These are phyloP conservation scores for Pythium vanterpoolii DNA, from an alignment of 352 stramenopile genomes.

Conservation along the genomic window DNA sequence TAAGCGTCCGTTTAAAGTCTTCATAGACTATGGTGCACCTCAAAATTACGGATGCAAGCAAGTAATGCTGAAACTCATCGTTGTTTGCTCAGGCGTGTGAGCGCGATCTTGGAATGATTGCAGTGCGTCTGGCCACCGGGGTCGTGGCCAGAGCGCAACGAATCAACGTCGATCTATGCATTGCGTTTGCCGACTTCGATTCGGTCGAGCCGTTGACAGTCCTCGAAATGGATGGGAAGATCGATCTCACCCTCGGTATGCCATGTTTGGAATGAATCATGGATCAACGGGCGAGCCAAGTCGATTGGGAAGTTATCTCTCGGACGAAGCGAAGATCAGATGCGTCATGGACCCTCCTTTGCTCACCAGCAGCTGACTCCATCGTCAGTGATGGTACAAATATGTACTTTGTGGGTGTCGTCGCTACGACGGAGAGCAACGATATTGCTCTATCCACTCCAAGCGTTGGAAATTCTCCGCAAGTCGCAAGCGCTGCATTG, in stretches of 20 bases:
- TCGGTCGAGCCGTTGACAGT: conserved; percentile 1
- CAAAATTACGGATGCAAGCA: conserved; percentile 4
- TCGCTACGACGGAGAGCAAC: no score
- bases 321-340: conserved; percentile 1
- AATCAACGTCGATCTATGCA: neutral
- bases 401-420: no score
- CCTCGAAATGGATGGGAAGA: conserved; percentile 3
- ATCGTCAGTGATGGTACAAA: no score
- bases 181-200: conserved; percentile 4
- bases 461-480: no score
- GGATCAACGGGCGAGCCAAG: conserved; percentile 18
- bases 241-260: conserved; percentile 24
- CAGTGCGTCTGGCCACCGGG: neutral
- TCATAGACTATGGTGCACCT: conserved; percentile 11
- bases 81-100: conserved; percentile 14
- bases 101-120: neutral
- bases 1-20: conserved; percentile 5
- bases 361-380: neutral
- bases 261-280: conserved; percentile 21
- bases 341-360: conserved; percentile 15
- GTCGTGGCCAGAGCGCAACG: neutral
- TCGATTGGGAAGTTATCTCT: conserved; percentile 10
- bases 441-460: no score
- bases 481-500: no score
- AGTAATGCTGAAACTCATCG: conserved; percentile 7